Evolutionary conservation across 192 early-diverging fungal species (phyloP).

Genomic region (Backusella sp.): DNA sequence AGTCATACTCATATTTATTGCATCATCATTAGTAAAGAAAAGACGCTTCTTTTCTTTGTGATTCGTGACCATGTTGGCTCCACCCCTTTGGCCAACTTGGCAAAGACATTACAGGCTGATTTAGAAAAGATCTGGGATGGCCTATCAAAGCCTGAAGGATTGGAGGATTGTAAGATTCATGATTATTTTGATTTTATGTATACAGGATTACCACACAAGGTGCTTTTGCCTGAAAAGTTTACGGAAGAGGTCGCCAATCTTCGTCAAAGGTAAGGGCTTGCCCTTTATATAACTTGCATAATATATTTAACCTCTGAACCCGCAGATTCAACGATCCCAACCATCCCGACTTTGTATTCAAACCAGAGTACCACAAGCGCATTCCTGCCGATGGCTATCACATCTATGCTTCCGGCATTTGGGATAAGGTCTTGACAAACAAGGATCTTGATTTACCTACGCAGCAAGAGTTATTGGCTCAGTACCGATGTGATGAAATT

Average conservation of each 20-base stretch:
- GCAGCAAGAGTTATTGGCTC: constrained; percentile 96
- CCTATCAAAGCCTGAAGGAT: constrained; percentile 82
- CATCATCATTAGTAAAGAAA: constrained; percentile 59
- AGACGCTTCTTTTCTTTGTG: constrained; percentile 94
- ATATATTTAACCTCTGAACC: not conserved
- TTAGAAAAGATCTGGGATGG: constrained; percentile 91
- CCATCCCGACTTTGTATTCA: constrained; percentile 80
- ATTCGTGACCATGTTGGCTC: constrained; percentile 92
- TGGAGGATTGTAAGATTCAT: constrained; percentile 68
- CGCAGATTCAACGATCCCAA: constrained; percentile 67
- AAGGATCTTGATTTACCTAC: constrained; percentile 97
- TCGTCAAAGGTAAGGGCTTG: constrained; percentile 49
- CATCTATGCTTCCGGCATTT: constrained; percentile 87
- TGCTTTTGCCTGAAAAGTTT: constrained; percentile 83
- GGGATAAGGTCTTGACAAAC: constrained; percentile 95
- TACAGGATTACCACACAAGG: constrained; percentile 88
- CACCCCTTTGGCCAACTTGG: constrained; percentile 81
- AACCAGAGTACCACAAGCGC: constrained; percentile 79
- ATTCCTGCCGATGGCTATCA: constrained; percentile 97
- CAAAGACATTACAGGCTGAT: constrained; percentile 76
- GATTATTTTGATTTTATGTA: constrained; percentile 95
- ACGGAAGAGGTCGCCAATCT: constrained; percentile 65
- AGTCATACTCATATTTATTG: not conserved
- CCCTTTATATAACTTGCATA: no score
- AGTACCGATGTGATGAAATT: constrained; percentile 99